Evolutionary conservation across 345 rosid species (phyloP).

Genomic region (Boechera stricta): DNA sequence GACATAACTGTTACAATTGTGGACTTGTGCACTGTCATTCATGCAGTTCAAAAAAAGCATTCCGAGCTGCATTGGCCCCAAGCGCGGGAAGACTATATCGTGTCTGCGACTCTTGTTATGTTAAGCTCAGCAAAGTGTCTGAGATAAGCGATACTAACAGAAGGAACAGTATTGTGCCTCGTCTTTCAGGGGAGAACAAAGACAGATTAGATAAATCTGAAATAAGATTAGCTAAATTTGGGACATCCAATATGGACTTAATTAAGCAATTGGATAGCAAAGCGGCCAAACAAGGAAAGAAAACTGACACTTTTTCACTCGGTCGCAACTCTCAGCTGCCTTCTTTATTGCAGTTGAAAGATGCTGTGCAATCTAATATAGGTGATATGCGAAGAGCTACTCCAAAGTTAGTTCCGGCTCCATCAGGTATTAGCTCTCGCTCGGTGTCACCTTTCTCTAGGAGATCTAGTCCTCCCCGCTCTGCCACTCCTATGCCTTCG

Average conservation of each 20-base stretch:
- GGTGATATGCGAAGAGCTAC: constrained; percentile 66
- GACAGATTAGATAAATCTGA: constrained; percentile 90
- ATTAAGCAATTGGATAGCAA: constrained; percentile 94
- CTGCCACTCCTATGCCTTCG: constrained; percentile 94
- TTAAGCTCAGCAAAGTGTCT: constrained; percentile 73
- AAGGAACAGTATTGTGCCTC: constrained; percentile 67
- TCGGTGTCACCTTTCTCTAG: constrained; percentile 96
- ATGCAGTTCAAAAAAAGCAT: constrained; percentile 91
- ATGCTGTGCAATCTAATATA: constrained; percentile 71
- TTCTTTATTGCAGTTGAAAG: constrained; percentile 87
- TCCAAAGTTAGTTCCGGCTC: constrained; percentile 74
- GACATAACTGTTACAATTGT: constrained; percentile 97
- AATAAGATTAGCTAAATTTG: constrained; percentile 72
- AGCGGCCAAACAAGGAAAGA: constrained; percentile 96
- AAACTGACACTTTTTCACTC: constrained; percentile 73
- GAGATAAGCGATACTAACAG: constrained; percentile 66
- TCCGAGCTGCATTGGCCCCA: constrained; percentile 87
- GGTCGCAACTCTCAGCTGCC: constrained; percentile 80
- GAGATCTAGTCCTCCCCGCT: constrained; percentile 95
- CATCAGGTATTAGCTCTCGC: constrained; percentile 87
- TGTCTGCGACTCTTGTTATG: constrained; percentile 90
- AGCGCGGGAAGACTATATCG: constrained; percentile 86
- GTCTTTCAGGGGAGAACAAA: constrained; percentile 93
- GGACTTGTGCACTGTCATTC: constrained; percentile 98
- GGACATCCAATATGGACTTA: constrained; percentile 77